Conservation (phyloP, 441 rosid species). For the Pelargonium myrrhifolium region DNA sequence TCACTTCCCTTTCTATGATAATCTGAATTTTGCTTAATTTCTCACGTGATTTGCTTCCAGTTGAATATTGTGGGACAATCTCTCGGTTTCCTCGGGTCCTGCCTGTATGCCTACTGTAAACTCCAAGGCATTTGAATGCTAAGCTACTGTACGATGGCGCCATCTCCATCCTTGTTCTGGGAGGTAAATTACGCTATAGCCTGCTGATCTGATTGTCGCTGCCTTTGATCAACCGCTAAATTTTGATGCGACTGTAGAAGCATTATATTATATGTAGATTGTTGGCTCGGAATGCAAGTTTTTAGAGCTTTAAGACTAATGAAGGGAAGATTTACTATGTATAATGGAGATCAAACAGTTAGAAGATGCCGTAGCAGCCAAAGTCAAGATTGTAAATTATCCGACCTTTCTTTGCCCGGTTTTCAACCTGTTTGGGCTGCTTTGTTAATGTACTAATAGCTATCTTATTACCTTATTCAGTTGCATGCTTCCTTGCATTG, state of each 20-base stretch:
- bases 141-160: not conserved
- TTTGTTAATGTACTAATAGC: too few relatives aligned
- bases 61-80: constrained; percentile 78
- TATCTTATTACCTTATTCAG: too few relatives aligned
- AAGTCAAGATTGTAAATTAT: too few relatives aligned
- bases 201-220: not conserved
- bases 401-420: too few relatives aligned
- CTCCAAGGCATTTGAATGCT: constrained; percentile 33
- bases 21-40: not conserved
- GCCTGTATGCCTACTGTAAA: constrained; percentile 79
- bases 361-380: too few relatives aligned
- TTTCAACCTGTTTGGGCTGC: too few relatives aligned
- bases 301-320: not conserved
- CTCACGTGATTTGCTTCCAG: constrained; percentile 31
- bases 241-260: not conserved
- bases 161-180: not conserved
- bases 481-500: too few relatives aligned
- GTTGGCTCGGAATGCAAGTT: not conserved
- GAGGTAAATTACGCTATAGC: not conserved
- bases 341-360: too few relatives aligned
- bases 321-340: too few relatives aligned
- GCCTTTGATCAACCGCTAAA: too few relatives aligned
- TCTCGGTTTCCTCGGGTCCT: constrained; percentile 86
- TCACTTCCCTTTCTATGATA: not conserved
- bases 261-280: not conserved